phyloP scores from a whole-genome alignment of 73 alveolate species.

The Paramecium sonneborni region DNA sequence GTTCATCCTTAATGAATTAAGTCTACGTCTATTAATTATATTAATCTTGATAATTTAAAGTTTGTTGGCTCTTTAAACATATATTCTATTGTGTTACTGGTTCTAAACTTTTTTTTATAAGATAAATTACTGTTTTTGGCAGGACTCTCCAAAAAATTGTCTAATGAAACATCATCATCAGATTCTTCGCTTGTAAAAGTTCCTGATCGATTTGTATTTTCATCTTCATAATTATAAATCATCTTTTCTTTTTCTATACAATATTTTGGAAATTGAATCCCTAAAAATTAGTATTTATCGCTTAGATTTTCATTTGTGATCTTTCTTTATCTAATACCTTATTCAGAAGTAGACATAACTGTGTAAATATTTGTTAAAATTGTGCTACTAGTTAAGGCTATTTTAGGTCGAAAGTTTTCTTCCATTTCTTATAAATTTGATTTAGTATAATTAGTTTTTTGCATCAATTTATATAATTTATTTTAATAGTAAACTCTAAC shows the following conservation, averaged over 20 bases:
- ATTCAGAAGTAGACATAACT: background rate
- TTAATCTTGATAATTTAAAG: background rate
- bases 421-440: background rate
- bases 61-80: background rate
- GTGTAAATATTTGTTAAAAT: background rate
- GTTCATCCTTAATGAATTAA: background rate
- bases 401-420: background rate
- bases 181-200: background rate
- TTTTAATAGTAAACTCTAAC: conserved; percentile 21
- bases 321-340: background rate
- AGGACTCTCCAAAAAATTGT: background rate
- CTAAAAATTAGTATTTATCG: background rate
- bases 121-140: background rate
- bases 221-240: background rate
- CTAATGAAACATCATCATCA: background rate
- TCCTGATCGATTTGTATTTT: background rate
- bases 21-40: background rate
- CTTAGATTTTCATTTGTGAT: background rate
- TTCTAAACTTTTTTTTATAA: background rate
- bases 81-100: background rate
- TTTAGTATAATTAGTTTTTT: background rate
- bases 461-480: background rate
- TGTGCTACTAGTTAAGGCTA: background rate
- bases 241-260: background rate
- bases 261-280: background rate